A percentile compares a stretch with the other conserved stretches of the same genome.
Evolutionary conservation across 257 asterid genomes (phyloP).

Genomic region (Plantago ovata): DNA sequence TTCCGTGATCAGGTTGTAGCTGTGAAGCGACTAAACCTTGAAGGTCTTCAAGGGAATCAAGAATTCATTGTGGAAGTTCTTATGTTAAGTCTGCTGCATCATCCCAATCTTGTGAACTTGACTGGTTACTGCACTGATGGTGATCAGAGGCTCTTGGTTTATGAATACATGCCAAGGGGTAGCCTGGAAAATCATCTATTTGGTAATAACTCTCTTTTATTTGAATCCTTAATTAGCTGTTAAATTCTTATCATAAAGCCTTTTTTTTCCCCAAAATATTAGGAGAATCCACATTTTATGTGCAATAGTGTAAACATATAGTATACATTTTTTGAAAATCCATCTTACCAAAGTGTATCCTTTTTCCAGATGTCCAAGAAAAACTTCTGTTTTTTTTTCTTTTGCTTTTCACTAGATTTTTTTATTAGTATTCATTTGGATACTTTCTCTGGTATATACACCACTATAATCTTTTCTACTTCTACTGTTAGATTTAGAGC

Average conservation of each 20-base stretch:
- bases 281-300: too few relatives aligned
- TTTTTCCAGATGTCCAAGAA: too few relatives aligned
- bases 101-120: constrained; percentile 79
- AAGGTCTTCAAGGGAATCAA: constrained; percentile 87
- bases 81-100: constrained; percentile 82
- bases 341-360: too few relatives aligned
- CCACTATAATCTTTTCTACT: neutral
- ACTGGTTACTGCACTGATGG: constrained; percentile 88
- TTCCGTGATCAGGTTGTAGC: constrained; percentile 54
- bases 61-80: constrained; percentile 90
- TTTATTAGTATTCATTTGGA: too few relatives aligned
- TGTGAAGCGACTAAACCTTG: constrained; percentile 79
- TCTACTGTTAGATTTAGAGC: constrained; percentile 36
- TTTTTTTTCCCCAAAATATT: too few relatives aligned
- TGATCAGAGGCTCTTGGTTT: constrained; percentile 82
- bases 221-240: neutral
- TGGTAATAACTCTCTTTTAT: constrained; percentile 38
- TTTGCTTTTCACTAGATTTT: too few relatives aligned
- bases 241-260: neutral
- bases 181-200: constrained; percentile 87
- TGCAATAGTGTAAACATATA: too few relatives aligned
- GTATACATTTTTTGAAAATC: too few relatives aligned
- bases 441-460: too few relatives aligned
- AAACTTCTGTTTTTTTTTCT: too few relatives aligned
- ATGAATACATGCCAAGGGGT: constrained; percentile 88